phyloP scores from a whole-genome alignment of 2,329 filamentous ascomycete species.

The Sclerotinia glacialis region DNA sequence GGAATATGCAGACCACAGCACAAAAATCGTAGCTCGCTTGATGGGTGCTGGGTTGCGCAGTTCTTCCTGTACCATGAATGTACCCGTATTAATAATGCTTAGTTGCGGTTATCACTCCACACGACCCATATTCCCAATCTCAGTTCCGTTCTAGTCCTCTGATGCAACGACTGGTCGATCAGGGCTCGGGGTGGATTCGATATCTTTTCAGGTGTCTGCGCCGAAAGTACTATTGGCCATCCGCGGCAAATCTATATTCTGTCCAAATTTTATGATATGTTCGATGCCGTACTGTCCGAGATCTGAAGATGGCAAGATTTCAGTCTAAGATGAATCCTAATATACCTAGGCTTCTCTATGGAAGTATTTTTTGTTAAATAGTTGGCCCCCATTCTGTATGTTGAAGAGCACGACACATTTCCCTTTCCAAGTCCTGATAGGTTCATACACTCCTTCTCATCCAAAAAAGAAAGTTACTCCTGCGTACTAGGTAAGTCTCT shows the following conservation, averaged over 20 bases:
- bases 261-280: background rate
- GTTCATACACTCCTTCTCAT: background rate
- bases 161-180: background rate
- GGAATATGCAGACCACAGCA: background rate
- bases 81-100: background rate
- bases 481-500: background rate
- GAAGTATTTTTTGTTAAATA: constrained; percentile 4
- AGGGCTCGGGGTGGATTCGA: background rate
- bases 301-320: background rate
- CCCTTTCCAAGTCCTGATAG: background rate
- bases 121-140: background rate
- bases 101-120: constrained; percentile 1
- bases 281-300: constrained; percentile 5
- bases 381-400: background rate
- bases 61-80: background rate
- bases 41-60: no score
- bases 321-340: background rate
- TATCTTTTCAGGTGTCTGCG: constrained; percentile 1
- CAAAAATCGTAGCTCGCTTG: background rate
- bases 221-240: background rate
- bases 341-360: background rate
- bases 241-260: background rate
- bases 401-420: background rate
- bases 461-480: background rate
- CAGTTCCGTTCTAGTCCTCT: background rate